Conservation (phyloP, 129 eudicot genomes). For the Deinandra increscens region DNA sequence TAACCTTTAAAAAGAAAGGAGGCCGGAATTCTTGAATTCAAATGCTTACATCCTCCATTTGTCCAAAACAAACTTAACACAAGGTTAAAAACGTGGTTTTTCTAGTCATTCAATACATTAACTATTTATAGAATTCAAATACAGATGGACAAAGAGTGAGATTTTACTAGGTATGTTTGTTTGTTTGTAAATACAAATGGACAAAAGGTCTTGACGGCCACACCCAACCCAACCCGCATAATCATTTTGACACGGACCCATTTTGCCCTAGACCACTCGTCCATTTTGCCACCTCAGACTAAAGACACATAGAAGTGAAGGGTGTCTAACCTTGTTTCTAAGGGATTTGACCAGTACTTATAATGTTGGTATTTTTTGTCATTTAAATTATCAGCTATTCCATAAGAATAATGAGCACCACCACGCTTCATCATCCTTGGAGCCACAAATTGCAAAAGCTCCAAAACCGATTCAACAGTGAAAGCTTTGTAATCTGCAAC, state of each 20-base stretch:
- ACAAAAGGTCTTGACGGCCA: neutral
- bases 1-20: neutral
- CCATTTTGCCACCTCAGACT: conserved; percentile 15
- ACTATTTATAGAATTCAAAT: neutral
- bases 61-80: neutral
- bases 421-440: conserved; percentile 20
- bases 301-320: conserved; percentile 1
- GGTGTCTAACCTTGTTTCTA: conserved; percentile 44
- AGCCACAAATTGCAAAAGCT: conserved; percentile 11
- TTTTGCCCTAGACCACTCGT: neutral
- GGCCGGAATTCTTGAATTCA: neutral
- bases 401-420: conserved; percentile 11
- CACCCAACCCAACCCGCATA: neutral
- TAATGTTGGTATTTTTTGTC: conserved; percentile 8
- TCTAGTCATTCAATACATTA: neutral
- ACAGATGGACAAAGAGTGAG: neutral
- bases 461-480: conserved; percentile 29
- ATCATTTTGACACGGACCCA: neutral
- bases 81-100: neutral
- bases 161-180: too few species aligned
- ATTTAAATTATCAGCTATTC: conserved; percentile 12
- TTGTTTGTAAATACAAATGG: neutral
- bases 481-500: conserved; percentile 75
- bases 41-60: neutral
- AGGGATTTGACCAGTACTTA: conserved; percentile 45